Percentiles rank a stretch among this genome's conserved stretches.
Evolutionary conservation across 208 protist species (phyloP).

Genomic region (Willaertia magna): DNA sequence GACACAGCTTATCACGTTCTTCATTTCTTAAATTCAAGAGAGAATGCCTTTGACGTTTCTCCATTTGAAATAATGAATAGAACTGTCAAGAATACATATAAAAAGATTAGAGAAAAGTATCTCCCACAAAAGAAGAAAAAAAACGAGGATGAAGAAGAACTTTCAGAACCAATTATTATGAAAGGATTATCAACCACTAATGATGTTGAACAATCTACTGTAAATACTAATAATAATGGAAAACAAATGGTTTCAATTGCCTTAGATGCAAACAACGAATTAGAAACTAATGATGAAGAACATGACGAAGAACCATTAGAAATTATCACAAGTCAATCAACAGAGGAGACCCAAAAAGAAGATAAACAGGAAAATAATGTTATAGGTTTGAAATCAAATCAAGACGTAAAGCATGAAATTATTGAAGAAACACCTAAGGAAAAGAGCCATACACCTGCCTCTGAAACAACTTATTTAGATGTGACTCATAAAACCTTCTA

Average conservation of each 20-base stretch:
- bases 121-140: not conserved
- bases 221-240: not conserved
- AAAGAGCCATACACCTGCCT: not conserved
- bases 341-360: not conserved
- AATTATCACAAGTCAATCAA: not conserved
- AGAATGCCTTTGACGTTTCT: not conserved
- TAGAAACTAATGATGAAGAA: not conserved
- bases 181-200: not conserved
- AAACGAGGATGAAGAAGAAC: not conserved
- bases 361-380: too few relatives aligned
- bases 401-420: too few relatives aligned
- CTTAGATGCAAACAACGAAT: not conserved
- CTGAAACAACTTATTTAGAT: too few relatives aligned
- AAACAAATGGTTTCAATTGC: not conserved
- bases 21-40: constrained; percentile 2
- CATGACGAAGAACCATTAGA: not conserved
- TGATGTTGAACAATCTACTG: not conserved
- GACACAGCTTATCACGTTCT: not conserved
- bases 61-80: constrained; percentile 1
- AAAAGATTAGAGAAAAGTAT: not conserved
- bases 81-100: not conserved
- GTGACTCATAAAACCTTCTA: not conserved
- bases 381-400: too few relatives aligned
- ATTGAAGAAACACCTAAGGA: too few relatives aligned
- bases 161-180: not conserved